Percentiles rank a stretch among this genome's conserved stretches.
phyloP scores from a whole-genome alignment of 176 grass and related monocot genomes.

The Panicum miliaceum region DNA sequence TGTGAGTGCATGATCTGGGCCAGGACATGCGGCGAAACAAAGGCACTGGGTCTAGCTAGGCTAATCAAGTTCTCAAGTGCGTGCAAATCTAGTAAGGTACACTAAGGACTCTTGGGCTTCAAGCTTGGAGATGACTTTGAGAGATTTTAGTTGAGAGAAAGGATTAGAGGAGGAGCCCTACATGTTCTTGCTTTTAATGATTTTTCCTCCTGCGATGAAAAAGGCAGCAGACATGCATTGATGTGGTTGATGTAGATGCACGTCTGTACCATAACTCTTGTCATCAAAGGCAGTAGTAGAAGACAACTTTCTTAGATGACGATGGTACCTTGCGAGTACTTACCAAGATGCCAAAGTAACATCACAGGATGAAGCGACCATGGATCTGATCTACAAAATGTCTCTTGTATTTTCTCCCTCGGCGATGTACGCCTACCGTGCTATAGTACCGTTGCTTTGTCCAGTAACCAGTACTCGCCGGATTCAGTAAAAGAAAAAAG shows the following conservation, averaged over 20 bases:
- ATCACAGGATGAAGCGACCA: not conserved
- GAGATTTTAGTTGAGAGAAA: slow-evolving; percentile 11
- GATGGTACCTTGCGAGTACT: not conserved
- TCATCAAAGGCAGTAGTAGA: not conserved
- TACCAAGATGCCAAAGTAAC: not conserved
- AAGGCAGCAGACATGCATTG: slow-evolving; percentile 44
- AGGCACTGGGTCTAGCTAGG: slow-evolving; percentile 10
- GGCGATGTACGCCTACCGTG: not conserved
- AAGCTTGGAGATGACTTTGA: slow-evolving; percentile 34
- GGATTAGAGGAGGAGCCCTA: slow-evolving; percentile 16
- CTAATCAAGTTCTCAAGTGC: slow-evolving; percentile 25
- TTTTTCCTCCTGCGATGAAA: not conserved
- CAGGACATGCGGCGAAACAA: slow-evolving; percentile 48
- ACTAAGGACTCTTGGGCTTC: slow-evolving; percentile 39
- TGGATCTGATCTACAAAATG: slow-evolving; percentile 1
- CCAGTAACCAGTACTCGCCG: not conserved
- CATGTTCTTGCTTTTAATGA: slow-evolving; percentile 22
- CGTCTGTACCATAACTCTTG: slow-evolving; percentile 19
- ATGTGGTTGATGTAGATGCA: slow-evolving; percentile 31
- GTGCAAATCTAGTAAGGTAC: slow-evolving; percentile 41
- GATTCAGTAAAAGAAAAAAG: not conserved
- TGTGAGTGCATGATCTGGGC: slow-evolving; percentile 36
- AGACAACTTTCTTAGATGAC: slow-evolving; percentile 10
- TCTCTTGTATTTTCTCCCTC: not conserved
- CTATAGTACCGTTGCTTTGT: not conserved